Evolutionary conservation across 176 grass and related monocot species (phyloP).

Genomic region (Triticum dicoccoides): DNA sequence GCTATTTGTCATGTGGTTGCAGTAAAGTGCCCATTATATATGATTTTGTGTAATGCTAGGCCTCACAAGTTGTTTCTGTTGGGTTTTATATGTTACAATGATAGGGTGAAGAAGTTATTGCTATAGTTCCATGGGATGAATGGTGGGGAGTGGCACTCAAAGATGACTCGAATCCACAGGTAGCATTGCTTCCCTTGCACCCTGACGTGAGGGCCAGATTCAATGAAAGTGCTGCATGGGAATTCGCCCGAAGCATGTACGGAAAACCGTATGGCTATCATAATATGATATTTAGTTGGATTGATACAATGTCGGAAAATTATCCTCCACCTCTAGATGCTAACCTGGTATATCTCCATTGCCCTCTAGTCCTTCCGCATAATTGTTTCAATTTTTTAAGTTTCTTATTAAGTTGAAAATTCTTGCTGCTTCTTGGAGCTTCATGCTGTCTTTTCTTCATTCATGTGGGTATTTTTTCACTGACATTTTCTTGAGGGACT

Average conservation of each 20-base stretch:
- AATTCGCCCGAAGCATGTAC: constrained; percentile 74
- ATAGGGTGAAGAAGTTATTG: constrained; percentile 94
- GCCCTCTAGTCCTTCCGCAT: not conserved
- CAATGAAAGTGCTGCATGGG: constrained; percentile 86
- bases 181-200: constrained; percentile 81
- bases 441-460: not conserved
- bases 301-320: constrained; percentile 81
- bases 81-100: not conserved
- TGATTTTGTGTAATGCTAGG: not conserved
- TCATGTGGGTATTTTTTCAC: not conserved
- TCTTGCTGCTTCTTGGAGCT: not conserved
- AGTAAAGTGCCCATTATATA: not conserved
- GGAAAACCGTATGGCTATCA: constrained; percentile 98
- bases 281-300: constrained; percentile 99
- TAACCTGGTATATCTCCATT: constrained; percentile 74
- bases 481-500: not conserved
- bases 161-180: constrained; percentile 90
- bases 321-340: constrained; percentile 93
- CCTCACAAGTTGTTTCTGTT: not conserved
- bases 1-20: not conserved
- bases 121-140: constrained; percentile 88
- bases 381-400: not conserved
- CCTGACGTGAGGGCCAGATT: constrained; percentile 71
- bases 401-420: not conserved
- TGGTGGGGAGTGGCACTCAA: constrained; percentile 93